Percentiles rank a stretch among this genome's conserved stretches.
Evolutionary conservation across 2,329 filamentous ascomycete genomes (phyloP).

Genomic region (Eurotiales sp.): DNA sequence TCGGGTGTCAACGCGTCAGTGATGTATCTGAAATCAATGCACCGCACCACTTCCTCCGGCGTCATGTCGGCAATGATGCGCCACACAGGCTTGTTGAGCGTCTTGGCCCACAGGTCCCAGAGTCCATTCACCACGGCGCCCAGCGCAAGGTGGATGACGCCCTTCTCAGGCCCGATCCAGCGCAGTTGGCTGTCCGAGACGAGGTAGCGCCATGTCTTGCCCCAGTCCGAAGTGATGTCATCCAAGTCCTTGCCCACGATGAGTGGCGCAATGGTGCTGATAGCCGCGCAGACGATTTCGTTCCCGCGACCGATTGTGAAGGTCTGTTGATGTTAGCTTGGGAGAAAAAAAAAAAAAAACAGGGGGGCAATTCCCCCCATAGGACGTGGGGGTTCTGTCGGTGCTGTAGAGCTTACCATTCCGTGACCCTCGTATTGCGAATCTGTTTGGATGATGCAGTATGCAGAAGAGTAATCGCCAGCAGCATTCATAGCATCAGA

Average conservation of each 20-base stretch:
- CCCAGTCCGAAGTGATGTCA: conserved; percentile 75
- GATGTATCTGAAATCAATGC: conserved; percentile 94
- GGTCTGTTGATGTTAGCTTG: conserved; percentile 26
- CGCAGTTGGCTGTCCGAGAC: conserved; percentile 85
- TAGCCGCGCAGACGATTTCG: conserved; percentile 85
- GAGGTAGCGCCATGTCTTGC: conserved; percentile 85
- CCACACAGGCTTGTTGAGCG: conserved; percentile 83
- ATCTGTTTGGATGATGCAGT: conserved; percentile 85
- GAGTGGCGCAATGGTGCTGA: conserved; percentile 71
- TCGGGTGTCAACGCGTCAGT: conserved; percentile 86
- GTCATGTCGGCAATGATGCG: conserved; percentile 84
- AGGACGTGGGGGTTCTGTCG: too few relatives aligned
- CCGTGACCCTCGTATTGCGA: conserved; percentile 46
- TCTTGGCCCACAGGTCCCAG: conserved; percentile 95
- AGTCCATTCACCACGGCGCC: conserved; percentile 86
- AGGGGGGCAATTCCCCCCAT: not conserved
- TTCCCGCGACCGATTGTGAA: conserved; percentile 66
- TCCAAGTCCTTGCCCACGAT: conserved; percentile 72
- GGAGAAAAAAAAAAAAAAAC: not conserved
- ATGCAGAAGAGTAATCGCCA: conserved; percentile 89
- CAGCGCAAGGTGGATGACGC: conserved; percentile 87
- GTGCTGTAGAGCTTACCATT: conserved; percentile 38
- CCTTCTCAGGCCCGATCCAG: conserved; percentile 93
- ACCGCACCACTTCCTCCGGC: conserved; percentile 78
- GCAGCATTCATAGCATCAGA: conserved; percentile 96